phyloP scores from a whole-genome alignment of 2,329 filamentous ascomycete genomes.

The Didymella pomorum region DNA sequence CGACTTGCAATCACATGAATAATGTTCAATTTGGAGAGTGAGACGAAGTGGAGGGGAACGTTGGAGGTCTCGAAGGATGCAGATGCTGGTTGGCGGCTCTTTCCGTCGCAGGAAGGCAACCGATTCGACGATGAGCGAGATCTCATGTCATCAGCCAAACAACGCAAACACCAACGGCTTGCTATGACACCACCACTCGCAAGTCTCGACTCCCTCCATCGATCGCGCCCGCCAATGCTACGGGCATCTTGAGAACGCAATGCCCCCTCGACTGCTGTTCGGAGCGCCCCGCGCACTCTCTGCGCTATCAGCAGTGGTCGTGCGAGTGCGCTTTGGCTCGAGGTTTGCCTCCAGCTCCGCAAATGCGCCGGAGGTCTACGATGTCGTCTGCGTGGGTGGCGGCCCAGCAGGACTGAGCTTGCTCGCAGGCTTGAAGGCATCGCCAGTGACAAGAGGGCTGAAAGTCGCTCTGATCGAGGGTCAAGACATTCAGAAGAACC shows the following conservation, averaged over 20 bases:
- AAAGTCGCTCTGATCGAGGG: conserved; percentile 89
- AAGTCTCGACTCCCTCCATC: conserved; percentile 20
- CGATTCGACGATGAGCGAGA: conserved; percentile 13
- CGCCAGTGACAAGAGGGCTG: conserved; percentile 76
- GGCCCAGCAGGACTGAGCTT: conserved; percentile 85
- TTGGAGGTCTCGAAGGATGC: conserved; percentile 13
- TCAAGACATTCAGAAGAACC: conserved; percentile 78
- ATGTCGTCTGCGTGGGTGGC: conserved; percentile 90
- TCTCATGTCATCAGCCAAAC: conserved; percentile 31
- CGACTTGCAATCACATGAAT: not conserved
- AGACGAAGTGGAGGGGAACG: conserved; percentile 1
- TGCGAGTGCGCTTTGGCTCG: conserved; percentile 30
- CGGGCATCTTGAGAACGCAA: conserved; percentile 31
- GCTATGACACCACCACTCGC: conserved; percentile 39
- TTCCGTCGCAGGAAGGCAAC: conserved; percentile 13
- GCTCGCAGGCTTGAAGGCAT: conserved; percentile 61
- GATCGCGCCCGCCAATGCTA: conserved; percentile 31
- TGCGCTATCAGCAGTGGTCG: conserved; percentile 23
- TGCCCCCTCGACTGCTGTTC: conserved; percentile 44
- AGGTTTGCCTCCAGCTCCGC: conserved; percentile 47
- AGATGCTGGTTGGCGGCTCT: conserved; percentile 12
- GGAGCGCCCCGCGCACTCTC: conserved; percentile 28
- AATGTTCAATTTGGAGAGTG: not conserved
- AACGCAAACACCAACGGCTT: conserved; percentile 28
- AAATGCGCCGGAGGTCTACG: conserved; percentile 75